phyloP scores from a whole-genome alignment of 805 yeast genomes.

The Yamadazyma paraphyllophila region DNA sequence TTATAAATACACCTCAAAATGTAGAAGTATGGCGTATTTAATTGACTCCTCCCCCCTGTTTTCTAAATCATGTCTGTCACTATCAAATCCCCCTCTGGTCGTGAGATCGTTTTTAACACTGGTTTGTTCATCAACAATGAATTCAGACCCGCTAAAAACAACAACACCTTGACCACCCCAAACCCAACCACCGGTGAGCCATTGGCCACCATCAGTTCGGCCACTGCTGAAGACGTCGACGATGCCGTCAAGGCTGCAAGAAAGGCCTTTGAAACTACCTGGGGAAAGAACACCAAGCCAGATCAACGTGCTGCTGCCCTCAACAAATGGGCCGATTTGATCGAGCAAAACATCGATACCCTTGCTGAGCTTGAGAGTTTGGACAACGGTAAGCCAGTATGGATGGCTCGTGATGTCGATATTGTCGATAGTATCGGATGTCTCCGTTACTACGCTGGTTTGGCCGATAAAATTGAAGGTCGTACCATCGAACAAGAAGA shows the following conservation, averaged over 20 bases:
- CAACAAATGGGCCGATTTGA: conserved; percentile 48
- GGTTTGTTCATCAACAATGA: conserved; percentile 55
- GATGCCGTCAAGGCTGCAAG: conserved; percentile 53
- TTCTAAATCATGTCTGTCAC: conserved; percentile 13
- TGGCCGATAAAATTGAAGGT: conserved; percentile 71
- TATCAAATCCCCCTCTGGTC: conserved; percentile 12
- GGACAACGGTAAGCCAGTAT: conserved; percentile 55
- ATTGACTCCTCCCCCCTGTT: no score
- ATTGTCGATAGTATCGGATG: conserved; percentile 55
- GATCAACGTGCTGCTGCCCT: conserved; percentile 45
- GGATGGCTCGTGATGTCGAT: conserved; percentile 54
- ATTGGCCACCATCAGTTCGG: conserved; percentile 51
- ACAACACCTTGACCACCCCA: conserved; percentile 39
- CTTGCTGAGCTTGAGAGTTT: conserved; percentile 57
- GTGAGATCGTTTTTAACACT: conserved; percentile 15
- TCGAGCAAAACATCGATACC: conserved; percentile 47
- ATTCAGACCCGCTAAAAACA: conserved; percentile 38
- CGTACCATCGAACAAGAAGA: conserved; percentile 58
- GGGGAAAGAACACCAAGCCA: conserved; percentile 50
- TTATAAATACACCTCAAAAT: not conserved
- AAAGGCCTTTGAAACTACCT: conserved; percentile 39
- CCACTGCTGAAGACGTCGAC: conserved; percentile 51
- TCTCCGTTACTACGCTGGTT: conserved; percentile 68
- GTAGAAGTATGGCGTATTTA: no score
- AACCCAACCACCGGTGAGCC: conserved; percentile 56